phyloP scores from a whole-genome alignment of 192 early-diverging fungal species.

The Backusella westeae region DNA sequence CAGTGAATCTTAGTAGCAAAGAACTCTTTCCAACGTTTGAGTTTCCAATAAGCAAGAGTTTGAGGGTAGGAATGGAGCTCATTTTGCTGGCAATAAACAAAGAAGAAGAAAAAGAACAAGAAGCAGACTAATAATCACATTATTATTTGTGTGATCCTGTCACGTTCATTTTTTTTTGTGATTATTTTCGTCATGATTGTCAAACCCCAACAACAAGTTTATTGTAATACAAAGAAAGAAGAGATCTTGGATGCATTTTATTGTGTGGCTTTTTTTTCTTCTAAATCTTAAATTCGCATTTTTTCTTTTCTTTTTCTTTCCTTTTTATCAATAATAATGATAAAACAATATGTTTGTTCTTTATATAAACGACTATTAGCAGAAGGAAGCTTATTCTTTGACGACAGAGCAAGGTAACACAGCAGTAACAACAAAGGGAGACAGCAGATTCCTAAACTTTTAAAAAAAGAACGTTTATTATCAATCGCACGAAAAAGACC shows the following conservation, averaged over 20 bases:
- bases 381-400: slow-evolving; percentile 31
- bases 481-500: slow-evolving; percentile 16
- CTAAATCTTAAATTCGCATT: not conserved
- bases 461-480: slow-evolving; percentile 21
- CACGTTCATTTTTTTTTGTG: not conserved
- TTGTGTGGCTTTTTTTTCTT: not conserved
- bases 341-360: slow-evolving; percentile 13
- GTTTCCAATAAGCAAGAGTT: slow-evolving; percentile 94
- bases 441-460: not conserved
- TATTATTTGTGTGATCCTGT: slow-evolving; percentile 4
- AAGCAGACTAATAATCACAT: not conserved
- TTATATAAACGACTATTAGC: slow-evolving; percentile 30
- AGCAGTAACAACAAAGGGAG: not conserved
- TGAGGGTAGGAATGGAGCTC: slow-evolving; percentile 69
- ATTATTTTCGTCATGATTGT: slow-evolving; percentile 1
- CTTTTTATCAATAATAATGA: not conserved
- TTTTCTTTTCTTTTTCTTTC: not conserved
- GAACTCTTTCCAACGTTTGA: slow-evolving; percentile 94
- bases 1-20: slow-evolving; percentile 89
- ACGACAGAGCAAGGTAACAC: slow-evolving; percentile 31
- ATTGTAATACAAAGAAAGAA: too few relatives aligned
- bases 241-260: too few relatives aligned
- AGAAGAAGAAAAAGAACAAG: not conserved
- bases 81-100: not conserved
- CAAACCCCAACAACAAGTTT: not conserved